These are phyloP conservation scores for Candida silvatica DNA, from an alignment of 805 yeast species.

Conservation along the genomic window DNA sequence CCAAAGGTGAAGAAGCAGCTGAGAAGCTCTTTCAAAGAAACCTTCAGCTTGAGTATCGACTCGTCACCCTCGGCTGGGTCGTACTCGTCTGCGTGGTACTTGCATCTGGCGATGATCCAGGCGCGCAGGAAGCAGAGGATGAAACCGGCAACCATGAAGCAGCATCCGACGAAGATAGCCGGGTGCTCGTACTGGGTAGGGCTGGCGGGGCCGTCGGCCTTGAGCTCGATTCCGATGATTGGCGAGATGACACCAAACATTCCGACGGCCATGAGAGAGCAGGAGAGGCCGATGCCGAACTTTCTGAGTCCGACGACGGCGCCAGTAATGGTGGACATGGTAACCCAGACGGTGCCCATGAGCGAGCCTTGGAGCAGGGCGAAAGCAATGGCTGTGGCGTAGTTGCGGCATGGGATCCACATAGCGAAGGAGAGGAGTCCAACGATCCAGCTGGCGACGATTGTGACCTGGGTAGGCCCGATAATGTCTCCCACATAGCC, in stretches of 20 bases:
- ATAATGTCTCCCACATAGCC: conserved; percentile 41
- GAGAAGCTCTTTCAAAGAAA: too few species aligned
- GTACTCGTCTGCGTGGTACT: too few species aligned
- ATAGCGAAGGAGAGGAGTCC: conserved; percentile 35
- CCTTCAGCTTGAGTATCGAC: too few species aligned
- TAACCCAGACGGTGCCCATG: conserved; percentile 58
- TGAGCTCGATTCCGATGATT: conserved; percentile 49
- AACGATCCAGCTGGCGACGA: conserved; percentile 29
- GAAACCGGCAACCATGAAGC: conserved; percentile 38
- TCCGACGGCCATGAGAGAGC: conserved; percentile 42
- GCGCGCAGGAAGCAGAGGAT: conserved; percentile 40
- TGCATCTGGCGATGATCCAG: conserved; percentile 45
- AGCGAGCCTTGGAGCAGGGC: conserved; percentile 43
- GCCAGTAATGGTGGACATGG: conserved; percentile 41
- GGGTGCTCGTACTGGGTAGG: conserved; percentile 42
- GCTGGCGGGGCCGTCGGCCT: conserved; percentile 20
- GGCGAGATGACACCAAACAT: conserved; percentile 47
- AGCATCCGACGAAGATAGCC: conserved; percentile 50
- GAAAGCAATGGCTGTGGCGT: conserved; percentile 45
- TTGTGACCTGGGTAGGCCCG: conserved; percentile 43
- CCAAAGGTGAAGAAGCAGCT: too few species aligned
- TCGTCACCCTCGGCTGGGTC: too few species aligned
- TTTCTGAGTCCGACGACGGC: conserved; percentile 45
- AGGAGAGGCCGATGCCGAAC: conserved; percentile 40
- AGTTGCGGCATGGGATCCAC: conserved; percentile 53